Percentiles rank a stretch among this genome's conserved stretches.
phyloP scores from a whole-genome alignment of 352 stramenopile species.

The Globisporangium orthogonon region DNA sequence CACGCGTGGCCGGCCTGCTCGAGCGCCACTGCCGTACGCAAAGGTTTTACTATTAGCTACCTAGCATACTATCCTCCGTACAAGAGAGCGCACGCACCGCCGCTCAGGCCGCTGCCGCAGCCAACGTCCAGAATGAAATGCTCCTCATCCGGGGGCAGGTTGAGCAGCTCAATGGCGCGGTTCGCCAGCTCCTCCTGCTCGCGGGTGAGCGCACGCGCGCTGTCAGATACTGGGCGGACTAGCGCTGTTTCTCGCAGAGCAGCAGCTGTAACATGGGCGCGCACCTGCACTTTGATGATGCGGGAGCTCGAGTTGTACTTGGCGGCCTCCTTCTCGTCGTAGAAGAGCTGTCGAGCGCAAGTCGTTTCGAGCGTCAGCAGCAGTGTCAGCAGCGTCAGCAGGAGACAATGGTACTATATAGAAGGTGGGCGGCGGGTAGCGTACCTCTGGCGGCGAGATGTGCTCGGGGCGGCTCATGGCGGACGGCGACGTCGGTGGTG shows the following conservation, averaged over 20 bases:
- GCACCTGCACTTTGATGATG: constrained; percentile 91
- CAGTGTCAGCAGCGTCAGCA: too few species aligned
- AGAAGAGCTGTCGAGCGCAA: constrained; percentile 72
- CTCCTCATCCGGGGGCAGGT: constrained; percentile 83
- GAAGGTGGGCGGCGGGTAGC: background rate
- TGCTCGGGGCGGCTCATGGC: constrained; percentile 85
- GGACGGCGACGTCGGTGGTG: too few species aligned
- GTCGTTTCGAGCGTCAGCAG: too few species aligned
- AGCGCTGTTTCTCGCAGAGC: too few species aligned
- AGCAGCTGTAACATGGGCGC: background rate
- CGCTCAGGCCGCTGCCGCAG: constrained; percentile 95
- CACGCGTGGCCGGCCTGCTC: constrained; percentile 94
- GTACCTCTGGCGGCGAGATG: constrained; percentile 77
- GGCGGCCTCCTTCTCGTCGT: constrained; percentile 88
- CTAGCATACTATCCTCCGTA: too few species aligned
- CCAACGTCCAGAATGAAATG: constrained; percentile 95
- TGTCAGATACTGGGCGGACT: too few species aligned
- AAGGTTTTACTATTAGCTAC: constrained; percentile 2
- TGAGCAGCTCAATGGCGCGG: constrained; percentile 96
- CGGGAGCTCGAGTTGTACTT: constrained; percentile 92
- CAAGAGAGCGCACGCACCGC: constrained; percentile 37
- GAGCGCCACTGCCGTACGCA: constrained; percentile 53
- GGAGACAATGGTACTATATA: too few species aligned
- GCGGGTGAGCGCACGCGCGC: too few species aligned
- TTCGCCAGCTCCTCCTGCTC: constrained; percentile 90